These are phyloP conservation scores for Trichocladium antarcticum DNA, from an alignment of 495 filamentous ascomycete species.

Conservation along the genomic window DNA sequence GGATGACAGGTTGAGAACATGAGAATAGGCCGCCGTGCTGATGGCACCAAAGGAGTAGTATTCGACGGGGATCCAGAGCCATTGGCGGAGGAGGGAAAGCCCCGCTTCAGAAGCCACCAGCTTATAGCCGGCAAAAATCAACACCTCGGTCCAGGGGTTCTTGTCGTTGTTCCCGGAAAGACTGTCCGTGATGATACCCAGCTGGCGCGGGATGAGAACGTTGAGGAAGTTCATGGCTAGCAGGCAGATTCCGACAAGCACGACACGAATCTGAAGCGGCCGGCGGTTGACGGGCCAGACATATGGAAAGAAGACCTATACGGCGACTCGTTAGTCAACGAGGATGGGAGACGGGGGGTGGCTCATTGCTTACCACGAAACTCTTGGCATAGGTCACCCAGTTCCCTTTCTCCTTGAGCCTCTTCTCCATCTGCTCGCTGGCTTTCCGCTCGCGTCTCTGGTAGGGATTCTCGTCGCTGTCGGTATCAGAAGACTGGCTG, in stretches of 20 bases:
- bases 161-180: constrained; percentile 31
- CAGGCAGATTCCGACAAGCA: constrained; percentile 51
- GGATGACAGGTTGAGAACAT: constrained; percentile 65
- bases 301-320: constrained; percentile 50
- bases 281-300: constrained; percentile 51
- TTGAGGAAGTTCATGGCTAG: constrained; percentile 50
- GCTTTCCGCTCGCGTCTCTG: constrained; percentile 40
- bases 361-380: constrained; percentile 38
- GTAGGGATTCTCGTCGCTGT: constrained; percentile 37
- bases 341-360: background rate
- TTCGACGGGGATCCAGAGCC: constrained; percentile 57
- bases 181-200: constrained; percentile 51
- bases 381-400: constrained; percentile 55
- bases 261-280: constrained; percentile 44
- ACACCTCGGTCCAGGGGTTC: constrained; percentile 45
- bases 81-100: constrained; percentile 42
- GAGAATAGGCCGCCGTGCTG: constrained; percentile 55
- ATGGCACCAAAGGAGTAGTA: constrained; percentile 51
- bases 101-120: constrained; percentile 48
- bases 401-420: constrained; percentile 49
- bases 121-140: constrained; percentile 43
- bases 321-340: background rate
- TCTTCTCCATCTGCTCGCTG: constrained; percentile 43
- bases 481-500: constrained; percentile 23
- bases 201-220: constrained; percentile 54